phyloP scores from a whole-genome alignment of 768 basidiomycete species.

The Suillus placidus region DNA sequence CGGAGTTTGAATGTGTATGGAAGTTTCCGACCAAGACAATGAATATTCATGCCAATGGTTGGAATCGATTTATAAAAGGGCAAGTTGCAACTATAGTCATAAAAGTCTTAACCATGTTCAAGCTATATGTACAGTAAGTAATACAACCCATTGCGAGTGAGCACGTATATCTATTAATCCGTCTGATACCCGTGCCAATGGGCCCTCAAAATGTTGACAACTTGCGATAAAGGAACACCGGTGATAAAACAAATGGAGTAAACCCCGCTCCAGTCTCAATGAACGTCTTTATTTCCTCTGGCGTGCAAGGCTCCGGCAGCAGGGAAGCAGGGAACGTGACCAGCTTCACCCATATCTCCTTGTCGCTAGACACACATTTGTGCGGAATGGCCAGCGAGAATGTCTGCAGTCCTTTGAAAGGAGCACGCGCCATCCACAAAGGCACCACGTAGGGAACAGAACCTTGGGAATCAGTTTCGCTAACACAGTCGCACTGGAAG shows the following conservation, averaged over 20 bases:
- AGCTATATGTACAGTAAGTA: too few species aligned
- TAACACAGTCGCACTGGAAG: background rate
- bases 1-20: slow-evolving; percentile 23
- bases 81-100: too few species aligned
- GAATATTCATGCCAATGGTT: too few species aligned
- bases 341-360: background rate
- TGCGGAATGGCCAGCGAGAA: background rate
- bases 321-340: background rate
- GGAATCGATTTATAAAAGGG: too few species aligned
- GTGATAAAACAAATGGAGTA: background rate
- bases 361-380: background rate
- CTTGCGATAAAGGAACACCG: background rate
- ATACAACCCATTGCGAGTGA: too few species aligned
- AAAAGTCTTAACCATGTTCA: too few species aligned
- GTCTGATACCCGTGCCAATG: too few species aligned
- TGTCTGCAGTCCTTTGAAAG: slow-evolving; percentile 30
- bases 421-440: slow-evolving; percentile 24
- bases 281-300: background rate
- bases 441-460: background rate
- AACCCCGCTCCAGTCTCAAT: background rate
- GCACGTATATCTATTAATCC: too few species aligned
- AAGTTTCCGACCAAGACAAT: background rate
- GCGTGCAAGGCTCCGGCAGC: background rate
- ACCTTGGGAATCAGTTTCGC: too few species aligned
- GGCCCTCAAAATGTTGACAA: background rate